Percentiles rank a stretch among this genome's conserved stretches.
Evolutionary conservation across 768 basidiomycete genomes (phyloP).

Genomic region (Chalciporus chontae): DNA sequence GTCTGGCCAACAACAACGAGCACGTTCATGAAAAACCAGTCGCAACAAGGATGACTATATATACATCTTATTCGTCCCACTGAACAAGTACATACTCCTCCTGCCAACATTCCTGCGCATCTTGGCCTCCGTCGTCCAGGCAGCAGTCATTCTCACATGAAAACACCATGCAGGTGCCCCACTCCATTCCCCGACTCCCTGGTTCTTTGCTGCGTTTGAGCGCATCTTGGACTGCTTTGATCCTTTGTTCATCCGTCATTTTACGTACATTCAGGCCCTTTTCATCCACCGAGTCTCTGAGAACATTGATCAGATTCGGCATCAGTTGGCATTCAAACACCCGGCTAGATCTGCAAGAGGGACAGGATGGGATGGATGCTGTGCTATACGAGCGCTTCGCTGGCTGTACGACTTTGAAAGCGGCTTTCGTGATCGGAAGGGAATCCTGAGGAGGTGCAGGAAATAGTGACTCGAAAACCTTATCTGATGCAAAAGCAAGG

Average conservation of each 20-base stretch:
- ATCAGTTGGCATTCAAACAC: slow-evolving; percentile 94
- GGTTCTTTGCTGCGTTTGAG: slow-evolving; percentile 45
- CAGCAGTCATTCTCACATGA: slow-evolving; percentile 83
- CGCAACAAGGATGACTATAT: too few species aligned
- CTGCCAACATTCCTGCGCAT: slow-evolving; percentile 50
- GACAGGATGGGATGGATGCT: slow-evolving; percentile 57
- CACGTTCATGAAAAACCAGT: not conserved
- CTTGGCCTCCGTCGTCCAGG: slow-evolving; percentile 37
- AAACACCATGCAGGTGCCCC: slow-evolving; percentile 91
- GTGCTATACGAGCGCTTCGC: slow-evolving; percentile 54
- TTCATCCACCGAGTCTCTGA: slow-evolving; percentile 37
- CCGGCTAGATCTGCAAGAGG: slow-evolving; percentile 59
- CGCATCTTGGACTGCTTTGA: slow-evolving; percentile 53
- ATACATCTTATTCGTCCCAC: slow-evolving; percentile 54
- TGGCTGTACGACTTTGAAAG: slow-evolving; percentile 47
- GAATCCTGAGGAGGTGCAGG: slow-evolving; percentile 44
- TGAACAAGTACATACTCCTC: slow-evolving; percentile 77
- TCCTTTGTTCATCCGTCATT: slow-evolving; percentile 65
- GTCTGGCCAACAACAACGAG: slow-evolving; percentile 1
- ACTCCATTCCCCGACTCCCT: slow-evolving; percentile 76
- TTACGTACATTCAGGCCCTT: slow-evolving; percentile 28
- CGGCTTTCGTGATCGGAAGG: slow-evolving; percentile 57
- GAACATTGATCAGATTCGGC: slow-evolving; percentile 85
- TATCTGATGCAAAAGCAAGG: slow-evolving; percentile 80
- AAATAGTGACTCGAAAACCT: slow-evolving; percentile 71